These are phyloP conservation scores for Malbranchea cinnamomea DNA, from an alignment of 2,329 filamentous ascomycete species.

Conservation along the genomic window DNA sequence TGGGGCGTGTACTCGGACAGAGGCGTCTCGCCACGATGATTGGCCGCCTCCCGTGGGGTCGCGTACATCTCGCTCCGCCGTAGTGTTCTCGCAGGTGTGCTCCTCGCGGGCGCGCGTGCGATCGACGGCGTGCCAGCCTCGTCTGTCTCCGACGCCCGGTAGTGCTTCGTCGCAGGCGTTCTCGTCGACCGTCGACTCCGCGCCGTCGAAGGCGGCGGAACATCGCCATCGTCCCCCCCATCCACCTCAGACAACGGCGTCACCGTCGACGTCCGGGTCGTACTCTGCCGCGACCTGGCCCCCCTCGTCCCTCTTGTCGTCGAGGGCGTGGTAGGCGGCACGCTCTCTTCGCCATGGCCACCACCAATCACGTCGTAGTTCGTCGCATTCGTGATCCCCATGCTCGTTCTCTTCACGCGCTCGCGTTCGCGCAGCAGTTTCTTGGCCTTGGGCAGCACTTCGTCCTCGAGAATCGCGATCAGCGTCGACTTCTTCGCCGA, in stretches of 20 bases:
- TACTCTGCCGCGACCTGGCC: constrained; percentile 36
- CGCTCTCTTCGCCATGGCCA: constrained; percentile 46
- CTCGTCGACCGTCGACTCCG: constrained; percentile 42
- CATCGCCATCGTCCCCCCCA: constrained; percentile 19
- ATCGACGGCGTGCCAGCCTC: constrained; percentile 24
- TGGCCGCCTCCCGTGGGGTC: constrained; percentile 11
- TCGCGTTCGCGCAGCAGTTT: constrained; percentile 62
- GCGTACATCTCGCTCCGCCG: constrained; percentile 34
- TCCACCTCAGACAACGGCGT: too few relatives aligned
- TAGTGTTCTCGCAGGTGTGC: constrained; percentile 36
- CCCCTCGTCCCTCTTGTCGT: constrained; percentile 37
- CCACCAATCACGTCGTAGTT: constrained; percentile 52
- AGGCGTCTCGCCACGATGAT: constrained; percentile 17
- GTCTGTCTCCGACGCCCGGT: constrained; percentile 37
- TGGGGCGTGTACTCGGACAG: too few relatives aligned
- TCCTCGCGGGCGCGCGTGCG: constrained; percentile 21
- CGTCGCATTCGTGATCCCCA: constrained; percentile 58
- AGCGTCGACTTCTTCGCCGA: constrained; percentile 86
- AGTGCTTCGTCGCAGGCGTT: constrained; percentile 28
- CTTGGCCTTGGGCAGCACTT: constrained; percentile 63
- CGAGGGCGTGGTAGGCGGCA: constrained; percentile 34
- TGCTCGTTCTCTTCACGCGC: constrained; percentile 70
- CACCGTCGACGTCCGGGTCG: constrained; percentile 30
- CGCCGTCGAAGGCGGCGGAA: constrained; percentile 24
- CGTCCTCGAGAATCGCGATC: constrained; percentile 64